phyloP scores from a whole-genome alignment of 371 early-diverging fungal genomes.

The Rhizomucor pusillus region DNA sequence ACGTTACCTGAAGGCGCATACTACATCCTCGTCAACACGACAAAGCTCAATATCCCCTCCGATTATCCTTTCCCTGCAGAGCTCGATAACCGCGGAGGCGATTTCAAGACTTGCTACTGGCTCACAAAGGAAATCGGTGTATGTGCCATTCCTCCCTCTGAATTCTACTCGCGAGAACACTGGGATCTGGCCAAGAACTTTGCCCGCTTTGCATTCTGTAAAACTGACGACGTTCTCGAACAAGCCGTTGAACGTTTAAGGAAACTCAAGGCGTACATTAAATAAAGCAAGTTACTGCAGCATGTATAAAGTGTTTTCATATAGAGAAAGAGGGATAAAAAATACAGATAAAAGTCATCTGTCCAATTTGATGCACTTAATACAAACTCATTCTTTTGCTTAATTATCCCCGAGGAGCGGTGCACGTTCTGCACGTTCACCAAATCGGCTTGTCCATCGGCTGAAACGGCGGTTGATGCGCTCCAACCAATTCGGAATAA shows the following conservation, averaged over 20 bases:
- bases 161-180: constrained; percentile 82
- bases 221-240: constrained; percentile 82
- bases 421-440: constrained; percentile 47
- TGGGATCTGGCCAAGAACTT: constrained; percentile 70
- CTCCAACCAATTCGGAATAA: constrained; percentile 42
- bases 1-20: constrained; percentile 92
- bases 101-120: constrained; percentile 86
- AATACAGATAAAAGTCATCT: no score
- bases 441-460: constrained; percentile 29
- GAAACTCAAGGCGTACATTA: constrained; percentile 61
- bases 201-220: constrained; percentile 94
- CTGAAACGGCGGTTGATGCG: constrained; percentile 37
- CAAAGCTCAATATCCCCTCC: constrained; percentile 63
- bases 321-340: no score
- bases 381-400: neutral
- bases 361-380: no score
- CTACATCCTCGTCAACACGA: constrained; percentile 86
- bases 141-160: constrained; percentile 89
- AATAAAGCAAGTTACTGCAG: constrained; percentile 6
- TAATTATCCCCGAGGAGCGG: constrained; percentile 30
- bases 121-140: constrained; percentile 90
- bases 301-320: neutral
- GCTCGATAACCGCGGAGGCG: constrained; percentile 62
- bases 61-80: constrained; percentile 64
- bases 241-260: constrained; percentile 72